These are phyloP conservation scores for Aegilops speltoides DNA, from an alignment of 176 grass and related monocot genomes.

Conservation along the genomic window DNA sequence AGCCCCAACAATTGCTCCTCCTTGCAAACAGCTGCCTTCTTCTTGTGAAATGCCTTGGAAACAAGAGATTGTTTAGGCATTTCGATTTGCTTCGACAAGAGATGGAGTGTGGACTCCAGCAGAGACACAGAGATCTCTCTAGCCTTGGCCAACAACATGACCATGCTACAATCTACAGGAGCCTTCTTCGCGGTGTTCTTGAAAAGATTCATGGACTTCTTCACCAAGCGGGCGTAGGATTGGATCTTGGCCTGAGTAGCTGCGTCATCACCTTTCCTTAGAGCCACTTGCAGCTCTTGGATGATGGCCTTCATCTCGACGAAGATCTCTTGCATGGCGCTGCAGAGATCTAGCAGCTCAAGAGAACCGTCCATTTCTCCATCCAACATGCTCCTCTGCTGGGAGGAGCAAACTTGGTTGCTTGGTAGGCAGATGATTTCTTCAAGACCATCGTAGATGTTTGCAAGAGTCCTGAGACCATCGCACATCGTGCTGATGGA, in stretches of 20 bases:
- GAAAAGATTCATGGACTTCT: not conserved
- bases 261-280: not conserved
- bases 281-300: not conserved
- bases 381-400: not conserved
- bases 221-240: not conserved
- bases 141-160: not conserved
- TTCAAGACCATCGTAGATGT: not conserved
- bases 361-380: not conserved
- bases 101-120: not conserved
- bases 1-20: conserved; percentile 14
- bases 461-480: no score
- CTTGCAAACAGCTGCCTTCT: not conserved
- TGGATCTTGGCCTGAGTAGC: not conserved
- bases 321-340: not conserved
- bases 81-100: not conserved
- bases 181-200: not conserved
- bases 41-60: conserved; percentile 26
- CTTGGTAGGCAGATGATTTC: not conserved
- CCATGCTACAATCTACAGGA: not conserved
- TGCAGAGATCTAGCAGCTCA: not conserved
- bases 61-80: not conserved
- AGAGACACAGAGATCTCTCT: not conserved
- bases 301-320: not conserved
- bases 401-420: not conserved
- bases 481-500: no score